Evolutionary conservation across 1,139 yeast genomes (phyloP).

Genomic region (Geotrichum aggregatum): DNA sequence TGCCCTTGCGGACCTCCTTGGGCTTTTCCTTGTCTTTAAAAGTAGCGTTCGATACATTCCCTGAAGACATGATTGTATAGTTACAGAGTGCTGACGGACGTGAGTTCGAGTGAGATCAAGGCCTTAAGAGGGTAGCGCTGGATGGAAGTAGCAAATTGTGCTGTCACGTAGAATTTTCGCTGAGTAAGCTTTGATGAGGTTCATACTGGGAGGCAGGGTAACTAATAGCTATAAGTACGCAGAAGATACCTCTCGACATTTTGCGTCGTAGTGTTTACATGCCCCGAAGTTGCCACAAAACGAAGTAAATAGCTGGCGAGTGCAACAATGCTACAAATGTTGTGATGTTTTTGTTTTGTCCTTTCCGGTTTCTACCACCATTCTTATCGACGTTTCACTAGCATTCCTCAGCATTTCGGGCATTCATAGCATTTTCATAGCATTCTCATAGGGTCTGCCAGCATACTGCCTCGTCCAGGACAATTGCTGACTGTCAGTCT

Average conservation of each 20-base stretch:
- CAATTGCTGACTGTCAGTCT: not conserved
- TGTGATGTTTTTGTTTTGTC: not conserved
- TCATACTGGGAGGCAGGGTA: not conserved
- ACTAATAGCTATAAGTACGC: no score
- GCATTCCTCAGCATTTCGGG: not conserved
- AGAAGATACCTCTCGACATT: not conserved
- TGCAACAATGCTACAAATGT: not conserved
- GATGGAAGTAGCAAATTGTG: slow-evolving; percentile 3
- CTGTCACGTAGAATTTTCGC: slow-evolving; percentile 2
- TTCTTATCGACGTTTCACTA: no score
- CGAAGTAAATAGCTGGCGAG: no score
- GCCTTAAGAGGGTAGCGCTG: not conserved
- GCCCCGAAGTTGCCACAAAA: not conserved
- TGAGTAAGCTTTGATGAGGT: not conserved
- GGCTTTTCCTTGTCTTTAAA: slow-evolving; percentile 96
- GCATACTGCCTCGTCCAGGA: not conserved
- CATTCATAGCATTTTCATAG: not conserved
- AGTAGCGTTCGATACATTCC: slow-evolving; percentile 62
- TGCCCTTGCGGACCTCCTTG: slow-evolving; percentile 89
- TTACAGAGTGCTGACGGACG: not conserved
- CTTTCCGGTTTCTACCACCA: no score
- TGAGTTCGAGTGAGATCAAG: slow-evolving; percentile 1
- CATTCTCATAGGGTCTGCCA: no score
- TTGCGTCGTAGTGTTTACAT: slow-evolving; percentile 3
- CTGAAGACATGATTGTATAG: slow-evolving; percentile 38